Base-by-base conservation (phyloP, 257 asterid genomes). In the Plantago elongata region DNA sequence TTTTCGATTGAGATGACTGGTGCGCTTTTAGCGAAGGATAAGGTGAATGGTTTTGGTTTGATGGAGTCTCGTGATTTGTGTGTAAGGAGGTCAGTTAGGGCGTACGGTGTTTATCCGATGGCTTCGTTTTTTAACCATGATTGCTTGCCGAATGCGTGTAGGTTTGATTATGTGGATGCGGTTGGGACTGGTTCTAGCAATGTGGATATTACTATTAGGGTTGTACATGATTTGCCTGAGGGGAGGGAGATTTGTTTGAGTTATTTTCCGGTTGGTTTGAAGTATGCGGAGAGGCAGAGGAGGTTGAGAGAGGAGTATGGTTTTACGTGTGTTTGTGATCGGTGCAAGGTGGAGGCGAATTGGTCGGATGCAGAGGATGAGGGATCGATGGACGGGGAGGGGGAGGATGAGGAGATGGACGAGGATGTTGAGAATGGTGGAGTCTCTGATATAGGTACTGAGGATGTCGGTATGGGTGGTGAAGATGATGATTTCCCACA, bases 101-200 rank as follows among this genome's bases (percentile, higher is more conserved):
- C 96, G 4, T 89, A 83, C 4, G 96, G 95, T 45, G 74, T 93
- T 51, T 93, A 93, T 50, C 99, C 90, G 0, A 76, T 58, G 66
- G 95, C 96, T 0, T 84, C 99, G 22, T 85, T 93, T 56, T 86
- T 93, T 71, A 93, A 93, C 52, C 99, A 93, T n/a, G 97, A 89
- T 77, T 93, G 97, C 74, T 90, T 93, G 13, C 97, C 99, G 2
- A 93, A 87, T 78, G 97, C 94, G 7, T 93, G 99, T 69, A 75
- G 97, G 78, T 93, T 89, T 27, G 99, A 93, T 69, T 89, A 86
- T 51, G 78, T 92, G 3, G 99, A 92, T 62, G 71, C 74, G 1
- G 75, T 51, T 13, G 48, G 68, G 17, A 30, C 66, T 22, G 66
- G 54, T 67, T 44, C 43, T 8, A 66, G 62, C 22, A 90, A 83